These are phyloP conservation scores for Volvariella volvacea DNA, from an alignment of 1,284 basidiomycete genomes.

Conservation along the genomic window DNA sequence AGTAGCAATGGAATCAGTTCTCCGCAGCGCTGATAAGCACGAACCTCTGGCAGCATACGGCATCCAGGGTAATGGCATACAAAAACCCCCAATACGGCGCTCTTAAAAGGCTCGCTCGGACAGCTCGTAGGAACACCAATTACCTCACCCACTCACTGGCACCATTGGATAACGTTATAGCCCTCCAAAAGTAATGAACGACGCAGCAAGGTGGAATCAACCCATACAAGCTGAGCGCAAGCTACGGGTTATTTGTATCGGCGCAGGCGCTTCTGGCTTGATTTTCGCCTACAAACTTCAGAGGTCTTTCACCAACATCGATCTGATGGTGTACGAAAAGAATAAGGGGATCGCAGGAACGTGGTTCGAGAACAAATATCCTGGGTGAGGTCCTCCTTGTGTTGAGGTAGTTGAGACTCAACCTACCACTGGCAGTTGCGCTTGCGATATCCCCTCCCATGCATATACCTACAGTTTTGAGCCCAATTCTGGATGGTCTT, in stretches of 20 bases:
- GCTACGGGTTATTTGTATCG: slow-evolving; percentile 22
- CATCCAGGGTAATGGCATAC: too few species aligned
- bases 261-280: slow-evolving; percentile 26
- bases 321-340: slow-evolving; percentile 24
- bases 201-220: slow-evolving; percentile 9
- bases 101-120: too few species aligned
- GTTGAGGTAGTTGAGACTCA: too few species aligned
- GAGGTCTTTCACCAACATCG: slow-evolving; percentile 23
- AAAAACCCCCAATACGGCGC: too few species aligned
- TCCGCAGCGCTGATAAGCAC: too few species aligned
- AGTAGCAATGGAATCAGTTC: too few species aligned
- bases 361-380: slow-evolving; percentile 26
- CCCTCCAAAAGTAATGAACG: too few species aligned
- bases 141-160: too few species aligned
- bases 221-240: slow-evolving; percentile 20
- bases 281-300: slow-evolving; percentile 27
- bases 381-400: slow-evolving; percentile 15
- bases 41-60: too few species aligned
- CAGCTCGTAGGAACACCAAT: too few species aligned
- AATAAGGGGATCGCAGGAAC: slow-evolving; percentile 22
- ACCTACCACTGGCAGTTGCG: slow-evolving; percentile 21
- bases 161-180: too few species aligned
- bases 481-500: slow-evolving; percentile 23
- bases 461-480: slow-evolving; percentile 25
- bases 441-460: slow-evolving; percentile 23